These are phyloP conservation scores for Ophiostoma australiae DNA, from an alignment of 2,329 filamentous ascomycete genomes.

Conservation along the genomic window DNA sequence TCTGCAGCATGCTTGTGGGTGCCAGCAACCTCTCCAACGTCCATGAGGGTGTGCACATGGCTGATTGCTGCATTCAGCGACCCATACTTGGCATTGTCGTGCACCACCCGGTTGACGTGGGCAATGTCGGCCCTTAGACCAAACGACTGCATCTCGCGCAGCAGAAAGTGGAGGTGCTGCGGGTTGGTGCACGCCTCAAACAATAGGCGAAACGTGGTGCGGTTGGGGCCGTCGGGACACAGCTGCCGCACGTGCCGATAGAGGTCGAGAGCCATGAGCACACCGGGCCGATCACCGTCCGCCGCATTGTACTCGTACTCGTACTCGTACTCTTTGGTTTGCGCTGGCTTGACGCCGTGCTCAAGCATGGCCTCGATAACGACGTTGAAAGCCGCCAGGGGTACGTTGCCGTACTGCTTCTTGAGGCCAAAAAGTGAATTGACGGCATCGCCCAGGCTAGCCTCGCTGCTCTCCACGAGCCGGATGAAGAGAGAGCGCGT, in stretches of 20 bases:
- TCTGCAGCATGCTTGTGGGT: neutral
- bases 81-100: constrained; percentile 34
- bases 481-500: constrained; percentile 57
- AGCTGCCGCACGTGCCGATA: constrained; percentile 38
- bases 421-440: constrained; percentile 51
- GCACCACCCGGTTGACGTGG: constrained; percentile 35
- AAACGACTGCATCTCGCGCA: constrained; percentile 38
- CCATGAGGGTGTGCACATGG: constrained; percentile 33
- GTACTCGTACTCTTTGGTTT: neutral
- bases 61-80: constrained; percentile 36
- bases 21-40: neutral
- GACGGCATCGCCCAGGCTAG: constrained; percentile 38
- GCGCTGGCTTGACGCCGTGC: neutral
- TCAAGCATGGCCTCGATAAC: constrained; percentile 37
- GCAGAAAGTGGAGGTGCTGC: constrained; percentile 35
- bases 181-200: constrained; percentile 31
- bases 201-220: constrained; percentile 37
- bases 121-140: constrained; percentile 32
- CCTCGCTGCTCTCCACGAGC: neutral
- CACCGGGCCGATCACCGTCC: constrained; percentile 15
- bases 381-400: constrained; percentile 40
- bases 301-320: too few species aligned
- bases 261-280: constrained; percentile 33
- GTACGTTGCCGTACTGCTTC: constrained; percentile 33
- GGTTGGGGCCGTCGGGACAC: constrained; percentile 35